Conservation (phyloP, 2,329 filamentous ascomycete genomes). For the Calonectria pauciramosa region DNA sequence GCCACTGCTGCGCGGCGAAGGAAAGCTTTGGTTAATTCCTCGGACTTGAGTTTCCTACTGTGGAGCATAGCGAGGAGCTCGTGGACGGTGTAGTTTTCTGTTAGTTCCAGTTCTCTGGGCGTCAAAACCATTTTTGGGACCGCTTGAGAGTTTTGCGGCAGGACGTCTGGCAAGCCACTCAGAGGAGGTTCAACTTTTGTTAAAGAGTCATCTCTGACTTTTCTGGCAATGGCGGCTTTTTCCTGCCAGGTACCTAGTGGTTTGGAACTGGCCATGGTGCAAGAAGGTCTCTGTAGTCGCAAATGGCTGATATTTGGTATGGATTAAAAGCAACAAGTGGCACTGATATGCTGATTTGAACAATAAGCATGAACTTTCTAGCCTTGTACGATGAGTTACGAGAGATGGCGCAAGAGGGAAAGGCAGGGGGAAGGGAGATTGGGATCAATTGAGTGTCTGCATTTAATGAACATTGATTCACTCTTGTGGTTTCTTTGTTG, state of each 20-base stretch:
- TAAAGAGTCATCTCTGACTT: constrained; percentile 39
- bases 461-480: too few species aligned
- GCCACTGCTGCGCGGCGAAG: constrained; percentile 44
- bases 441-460: too few species aligned
- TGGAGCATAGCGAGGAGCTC: constrained; percentile 37
- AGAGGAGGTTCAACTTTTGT: constrained; percentile 45
- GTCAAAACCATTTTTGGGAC: constrained; percentile 41
- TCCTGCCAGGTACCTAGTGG: neutral
- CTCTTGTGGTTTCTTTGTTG: too few species aligned
- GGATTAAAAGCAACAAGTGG: too few species aligned
- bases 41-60: constrained; percentile 38
- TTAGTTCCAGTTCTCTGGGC: constrained; percentile 43
- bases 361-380: too few species aligned
- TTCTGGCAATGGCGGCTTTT: neutral
- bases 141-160: constrained; percentile 39
- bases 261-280: neutral
- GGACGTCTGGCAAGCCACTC: constrained; percentile 37
- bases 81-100: constrained; percentile 42
- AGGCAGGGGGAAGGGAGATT: too few species aligned
- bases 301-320: too few species aligned
- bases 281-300: neutral
- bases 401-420: too few species aligned
- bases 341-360: too few species aligned
- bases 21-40: constrained; percentile 45
- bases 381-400: too few species aligned